These are phyloP conservation scores for Bisporella sp. DNA, from an alignment of 2,329 filamentous ascomycete species.

Conservation along the genomic window DNA sequence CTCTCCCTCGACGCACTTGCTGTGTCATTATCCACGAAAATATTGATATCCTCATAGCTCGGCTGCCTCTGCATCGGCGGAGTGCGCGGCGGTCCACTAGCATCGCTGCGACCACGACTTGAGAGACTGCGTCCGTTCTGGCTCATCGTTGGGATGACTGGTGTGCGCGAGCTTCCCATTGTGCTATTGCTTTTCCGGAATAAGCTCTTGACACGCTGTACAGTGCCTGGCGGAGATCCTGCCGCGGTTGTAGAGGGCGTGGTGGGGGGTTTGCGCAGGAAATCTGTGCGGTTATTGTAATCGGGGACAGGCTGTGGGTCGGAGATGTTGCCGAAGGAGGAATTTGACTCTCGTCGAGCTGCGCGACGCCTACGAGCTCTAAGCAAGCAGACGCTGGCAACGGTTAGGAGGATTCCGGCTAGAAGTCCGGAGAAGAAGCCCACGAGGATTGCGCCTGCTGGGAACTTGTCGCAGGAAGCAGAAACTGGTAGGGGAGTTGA, in stretches of 20 bases:
- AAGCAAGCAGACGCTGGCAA: conserved; percentile 33
- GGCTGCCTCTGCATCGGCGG: conserved; percentile 34
- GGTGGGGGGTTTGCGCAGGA: conserved; percentile 34
- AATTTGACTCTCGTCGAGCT: conserved; percentile 26
- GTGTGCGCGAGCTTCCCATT: background rate
- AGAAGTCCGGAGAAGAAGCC: conserved; percentile 36
- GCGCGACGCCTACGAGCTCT: conserved; percentile 10
- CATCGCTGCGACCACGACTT: background rate
- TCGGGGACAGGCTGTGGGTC: conserved; percentile 43
- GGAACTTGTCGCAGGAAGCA: conserved; percentile 18
- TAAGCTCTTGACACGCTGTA: conserved; percentile 19
- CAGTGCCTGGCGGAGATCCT: conserved; percentile 8
- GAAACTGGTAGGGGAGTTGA: conserved; percentile 12
- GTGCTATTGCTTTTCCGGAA: conserved; percentile 16
- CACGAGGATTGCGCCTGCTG: conserved; percentile 17
- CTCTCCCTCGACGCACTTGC: conserved; percentile 24
- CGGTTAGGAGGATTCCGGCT: conserved; percentile 34
- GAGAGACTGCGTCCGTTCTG: background rate
- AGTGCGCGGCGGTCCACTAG: conserved; percentile 20
- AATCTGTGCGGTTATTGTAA: conserved; percentile 42
- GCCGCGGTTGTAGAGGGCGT: conserved; percentile 14
- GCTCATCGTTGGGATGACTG: conserved; percentile 9
- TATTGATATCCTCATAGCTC: conserved; percentile 43
- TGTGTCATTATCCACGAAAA: conserved; percentile 43
- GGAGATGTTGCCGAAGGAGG: conserved; percentile 40